Conservation (phyloP, 139 green algal genomes). For the Tetraselmis striata region DNA sequence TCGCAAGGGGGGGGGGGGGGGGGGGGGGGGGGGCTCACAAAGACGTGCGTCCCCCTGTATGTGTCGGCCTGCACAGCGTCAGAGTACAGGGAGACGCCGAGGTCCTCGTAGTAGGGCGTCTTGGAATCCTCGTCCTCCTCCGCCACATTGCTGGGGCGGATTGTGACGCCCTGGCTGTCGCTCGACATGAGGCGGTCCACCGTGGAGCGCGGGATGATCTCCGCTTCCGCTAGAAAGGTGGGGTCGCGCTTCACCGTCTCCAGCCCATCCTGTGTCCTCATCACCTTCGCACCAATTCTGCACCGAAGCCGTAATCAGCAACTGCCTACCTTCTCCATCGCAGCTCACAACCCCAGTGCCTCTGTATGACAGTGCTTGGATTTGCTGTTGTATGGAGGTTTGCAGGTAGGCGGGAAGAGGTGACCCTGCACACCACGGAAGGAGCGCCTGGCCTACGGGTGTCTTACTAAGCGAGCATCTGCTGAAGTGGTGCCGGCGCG, state of each 20-base stretch:
- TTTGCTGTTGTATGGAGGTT: too few species aligned
- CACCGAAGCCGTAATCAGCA: too few species aligned
- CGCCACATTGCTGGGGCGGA: neutral
- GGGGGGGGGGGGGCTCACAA: too few species aligned
- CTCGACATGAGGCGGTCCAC: neutral
- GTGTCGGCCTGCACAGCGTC: neutral
- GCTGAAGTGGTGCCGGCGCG: too few species aligned
- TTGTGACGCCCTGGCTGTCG: neutral
- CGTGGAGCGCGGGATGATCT: neutral
- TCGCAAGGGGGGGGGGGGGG: too few species aligned
- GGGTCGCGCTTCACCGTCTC: conserved; percentile 8
- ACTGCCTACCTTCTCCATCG: too few species aligned
- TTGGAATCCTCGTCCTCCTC: neutral
- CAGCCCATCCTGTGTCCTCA: conserved; percentile 11
- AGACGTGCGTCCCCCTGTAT: neutral
- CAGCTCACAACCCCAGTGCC: too few species aligned
- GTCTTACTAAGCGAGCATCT: too few species aligned
- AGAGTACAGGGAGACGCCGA: neutral
- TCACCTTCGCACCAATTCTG: conserved; percentile 5
- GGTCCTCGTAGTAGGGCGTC: neutral
- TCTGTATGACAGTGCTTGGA: too few species aligned
- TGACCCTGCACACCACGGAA: too few species aligned
- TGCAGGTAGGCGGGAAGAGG: too few species aligned
- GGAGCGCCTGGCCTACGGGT: too few species aligned
- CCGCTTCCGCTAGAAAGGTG: conserved; percentile 3